Base-by-base conservation (phyloP, 768 basidiomycete genomes). In the Calvatia gigantea region DNA sequence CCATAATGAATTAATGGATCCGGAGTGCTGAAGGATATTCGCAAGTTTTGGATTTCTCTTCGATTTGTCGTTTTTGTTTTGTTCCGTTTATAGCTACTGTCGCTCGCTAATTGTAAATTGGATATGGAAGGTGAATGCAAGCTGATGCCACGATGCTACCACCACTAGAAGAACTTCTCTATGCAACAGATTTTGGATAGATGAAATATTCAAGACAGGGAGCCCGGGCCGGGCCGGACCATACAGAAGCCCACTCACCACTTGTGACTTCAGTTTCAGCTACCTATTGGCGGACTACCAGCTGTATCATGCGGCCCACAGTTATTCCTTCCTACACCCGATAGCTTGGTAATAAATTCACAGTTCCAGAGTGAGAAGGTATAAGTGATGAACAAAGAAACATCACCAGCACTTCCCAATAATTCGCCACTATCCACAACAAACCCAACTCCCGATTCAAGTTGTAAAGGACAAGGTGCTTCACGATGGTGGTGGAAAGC, bases 401-500 rank as follows among this genome's bases (percentile, higher is more conserved):
- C 19, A 42, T 9, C n/a, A 11, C n/a, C 35, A 37, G n/a, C 2
- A 12, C 35, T 37, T 12, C 35, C 41, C n/a, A n/a, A n/a, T n/a
- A n/a, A 42, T 21, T 23, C 6, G 11, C 41, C 17, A 46, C 7
- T n/a, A 29, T 38, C 48, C 43, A 28, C 45, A 43, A 15, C 21
- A 44, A 46, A 45, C 41, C n/a, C 48, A 41, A 29, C 45, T 42
- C 51, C 32, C 56, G 21, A 42, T 21, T 19, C n/a, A n/a, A n/a
- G n/a, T n/a, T n/a, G n/a, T n/a, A n/a, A 65, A 57, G 51, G 11
- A 43, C 54, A 23, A 48, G 25, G 15, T 33, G 9, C 32, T 45
- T 21, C 19, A 41, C 21, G 8, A 69, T 71, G 65, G 66, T 62
- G n/a, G 62, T 64, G 28, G 63, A 65, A 58, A 59, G 67, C 54